phyloP scores from a whole-genome alignment of 2,329 filamentous ascomycete species.

The Nemania bipapillata region DNA sequence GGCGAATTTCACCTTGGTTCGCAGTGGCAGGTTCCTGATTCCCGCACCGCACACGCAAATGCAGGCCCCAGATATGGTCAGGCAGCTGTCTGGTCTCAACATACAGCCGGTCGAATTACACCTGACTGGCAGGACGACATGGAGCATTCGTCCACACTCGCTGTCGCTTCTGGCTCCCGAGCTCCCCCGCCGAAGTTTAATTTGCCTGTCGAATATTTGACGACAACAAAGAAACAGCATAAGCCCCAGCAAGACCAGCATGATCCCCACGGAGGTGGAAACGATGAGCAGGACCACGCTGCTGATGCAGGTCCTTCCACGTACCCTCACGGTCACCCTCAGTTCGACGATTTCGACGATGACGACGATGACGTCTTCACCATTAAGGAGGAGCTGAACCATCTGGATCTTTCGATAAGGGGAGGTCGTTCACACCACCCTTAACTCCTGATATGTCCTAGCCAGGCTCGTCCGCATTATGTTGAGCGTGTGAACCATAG shows the following conservation, averaged over 20 bases:
- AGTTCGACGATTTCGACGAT: not conserved
- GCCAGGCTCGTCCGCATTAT: too few species aligned
- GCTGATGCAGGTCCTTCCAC: not conserved
- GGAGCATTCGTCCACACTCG: too few species aligned
- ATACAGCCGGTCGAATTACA: not conserved
- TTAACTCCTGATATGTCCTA: not conserved
- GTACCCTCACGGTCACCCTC: not conserved
- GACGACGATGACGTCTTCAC: not conserved
- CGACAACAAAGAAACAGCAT: too few species aligned
- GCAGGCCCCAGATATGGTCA: conserved; percentile 5
- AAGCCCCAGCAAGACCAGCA: too few species aligned
- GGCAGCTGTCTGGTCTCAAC: conserved; percentile 8
- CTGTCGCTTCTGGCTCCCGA: too few species aligned
- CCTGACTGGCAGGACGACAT: not conserved
- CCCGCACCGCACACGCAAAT: not conserved
- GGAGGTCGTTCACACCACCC: not conserved
- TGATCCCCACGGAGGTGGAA: too few species aligned
- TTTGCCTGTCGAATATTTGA: too few species aligned
- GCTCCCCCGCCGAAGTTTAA: too few species aligned
- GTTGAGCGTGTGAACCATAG: not conserved
- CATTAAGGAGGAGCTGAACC: not conserved
- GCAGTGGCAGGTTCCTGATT: conserved; percentile 29
- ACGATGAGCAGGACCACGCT: too few species aligned
- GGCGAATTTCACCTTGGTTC: conserved; percentile 24
- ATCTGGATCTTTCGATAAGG: conserved; percentile 16